These are phyloP conservation scores for Fusarium sp. DNA, from an alignment of 2,329 filamentous ascomycete genomes.

Conservation along the genomic window DNA sequence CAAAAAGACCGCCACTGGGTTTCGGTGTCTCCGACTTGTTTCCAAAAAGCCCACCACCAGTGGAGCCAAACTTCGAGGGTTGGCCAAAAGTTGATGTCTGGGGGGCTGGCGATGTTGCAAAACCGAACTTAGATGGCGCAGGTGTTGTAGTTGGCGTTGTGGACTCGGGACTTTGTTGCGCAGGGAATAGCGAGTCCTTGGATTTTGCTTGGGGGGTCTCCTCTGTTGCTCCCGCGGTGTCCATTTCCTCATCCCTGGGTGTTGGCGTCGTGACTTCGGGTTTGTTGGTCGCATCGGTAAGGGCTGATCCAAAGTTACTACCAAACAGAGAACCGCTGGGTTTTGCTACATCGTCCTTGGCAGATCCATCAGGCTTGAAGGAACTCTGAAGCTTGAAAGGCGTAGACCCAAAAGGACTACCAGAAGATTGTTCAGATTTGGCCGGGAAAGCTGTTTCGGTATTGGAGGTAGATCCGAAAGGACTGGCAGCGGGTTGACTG, in stretches of 20 bases:
- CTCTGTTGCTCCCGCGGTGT: conserved; percentile 47
- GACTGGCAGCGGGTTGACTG: conserved; percentile 48
- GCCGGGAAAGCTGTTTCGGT: conserved; percentile 41
- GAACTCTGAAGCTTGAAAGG: conserved; percentile 74
- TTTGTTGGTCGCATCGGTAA: conserved; percentile 59
- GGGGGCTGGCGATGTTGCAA: conserved; percentile 48
- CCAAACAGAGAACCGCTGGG: conserved; percentile 64
- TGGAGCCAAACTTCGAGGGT: conserved; percentile 43
- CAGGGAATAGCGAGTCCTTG: conserved; percentile 44
- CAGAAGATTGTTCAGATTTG: conserved; percentile 42
- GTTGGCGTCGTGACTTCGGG: conserved; percentile 46
- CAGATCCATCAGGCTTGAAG: conserved; percentile 71
- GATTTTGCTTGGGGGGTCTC: conserved; percentile 51
- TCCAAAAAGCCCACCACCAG: conserved; percentile 43
- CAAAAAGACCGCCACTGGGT: conserved; percentile 40
- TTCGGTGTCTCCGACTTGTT: conserved; percentile 40
- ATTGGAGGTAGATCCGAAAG: conserved; percentile 43
- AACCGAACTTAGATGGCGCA: conserved; percentile 58
- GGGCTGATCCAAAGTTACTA: conserved; percentile 66
- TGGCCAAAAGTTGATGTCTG: conserved; percentile 49
- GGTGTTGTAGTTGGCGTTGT: conserved; percentile 63
- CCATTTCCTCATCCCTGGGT: conserved; percentile 65
- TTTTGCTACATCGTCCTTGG: conserved; percentile 67
- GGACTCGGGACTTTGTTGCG: conserved; percentile 45
- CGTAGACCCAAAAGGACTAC: conserved; percentile 57